A percentile compares a stretch with the other conserved stretches of the same genome.
phyloP scores from a whole-genome alignment of 1,139 yeast species.

The Hansenula lynferdii region DNA sequence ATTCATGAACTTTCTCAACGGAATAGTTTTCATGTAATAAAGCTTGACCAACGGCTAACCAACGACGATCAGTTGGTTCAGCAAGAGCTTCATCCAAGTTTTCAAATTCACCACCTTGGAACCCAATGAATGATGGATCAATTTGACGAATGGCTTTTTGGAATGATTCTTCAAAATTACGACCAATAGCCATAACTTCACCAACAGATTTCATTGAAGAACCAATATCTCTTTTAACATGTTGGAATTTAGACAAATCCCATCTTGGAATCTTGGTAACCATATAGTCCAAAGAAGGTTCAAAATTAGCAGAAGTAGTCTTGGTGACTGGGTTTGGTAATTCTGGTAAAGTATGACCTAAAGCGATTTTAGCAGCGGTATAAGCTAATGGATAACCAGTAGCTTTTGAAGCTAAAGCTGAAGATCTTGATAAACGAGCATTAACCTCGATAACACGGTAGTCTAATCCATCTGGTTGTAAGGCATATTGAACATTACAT shows the following conservation, averaged over 20 bases:
- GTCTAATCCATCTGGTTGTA: slow-evolving; percentile 92
- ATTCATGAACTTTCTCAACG: slow-evolving; percentile 86
- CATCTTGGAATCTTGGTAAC: slow-evolving; percentile 98
- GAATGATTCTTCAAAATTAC: slow-evolving; percentile 95
- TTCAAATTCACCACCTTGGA: slow-evolving; percentile 68
- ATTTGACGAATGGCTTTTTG: slow-evolving; percentile 98
- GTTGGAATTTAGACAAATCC: slow-evolving; percentile 95
- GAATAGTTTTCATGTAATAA: slow-evolving; percentile 83
- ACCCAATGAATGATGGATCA: slow-evolving; percentile 86
- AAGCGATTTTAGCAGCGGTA: slow-evolving; percentile 96
- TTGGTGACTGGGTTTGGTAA: slow-evolving; percentile 95
- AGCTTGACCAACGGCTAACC: slow-evolving; percentile 98
- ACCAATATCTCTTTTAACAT: slow-evolving; percentile 88
- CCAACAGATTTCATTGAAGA: slow-evolving; percentile 99
- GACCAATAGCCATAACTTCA: slow-evolving; percentile 98
- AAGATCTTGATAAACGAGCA: slow-evolving; percentile 95
- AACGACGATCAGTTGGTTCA: slow-evolving; percentile 95
- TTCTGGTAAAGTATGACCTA: slow-evolving; percentile 93
- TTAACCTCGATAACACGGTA: slow-evolving; percentile 97
- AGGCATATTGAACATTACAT: slow-evolving; percentile 96
- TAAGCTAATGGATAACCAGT: slow-evolving; percentile 98
- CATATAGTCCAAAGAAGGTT: slow-evolving; percentile 94
- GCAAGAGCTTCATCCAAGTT: slow-evolving; percentile 51
- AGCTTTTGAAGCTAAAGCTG: slow-evolving; percentile 97
- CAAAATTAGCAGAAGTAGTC: slow-evolving; percentile 94